Base-by-base conservation (phyloP, 805 yeast genomes). In the Saturnispora dispora region DNA sequence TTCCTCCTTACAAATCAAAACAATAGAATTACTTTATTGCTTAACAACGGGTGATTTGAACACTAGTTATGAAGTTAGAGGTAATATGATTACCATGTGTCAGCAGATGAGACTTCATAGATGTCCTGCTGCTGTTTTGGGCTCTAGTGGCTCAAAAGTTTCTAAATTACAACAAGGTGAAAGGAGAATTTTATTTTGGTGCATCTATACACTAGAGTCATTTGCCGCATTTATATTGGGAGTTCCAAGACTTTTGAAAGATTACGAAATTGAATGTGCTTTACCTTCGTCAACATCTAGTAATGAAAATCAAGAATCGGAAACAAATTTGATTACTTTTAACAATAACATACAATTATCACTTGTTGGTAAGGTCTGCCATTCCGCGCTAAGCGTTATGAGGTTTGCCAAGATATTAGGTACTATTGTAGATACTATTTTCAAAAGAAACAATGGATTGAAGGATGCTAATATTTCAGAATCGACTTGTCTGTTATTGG, bases 261-360 rank as follows among this genome's bases (percentile, higher is more conserved):
- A 87, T 62, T 79, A 78, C 59, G 95, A 87, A 63, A 80, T 88
- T 47, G 95, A 88, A 63, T 88, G 96, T 71, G 90, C 91, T 1
- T 67, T 85, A 59, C 96, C 96, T 1, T 79, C 84, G 4, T 57
- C 64, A 3, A 46, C 63, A 3, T 64, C 68, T 40, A 69, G 66
- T 45, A 61, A 65, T 43, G 65, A 64, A 8, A 64, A 64, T 47
- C 71, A 67, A 39, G 78, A 74, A 27, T 64, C 68, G 44, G 75
- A 76, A 55, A 78, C 75, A 43, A 82, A 79, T 59, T 72, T 80
- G 56, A 75, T 80, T 55, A 74, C 79, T 33, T 77, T 82, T 53
- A 55, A 56, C 10, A 81, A 81, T 61, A 77, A 82, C 60, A 72
- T 77, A 50, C 75, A 72, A 57, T 71, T 82, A 37, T 75, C 82